Conservation (phyloP, 176 grass and related monocot genomes). For the Bolboschoenus planiculmis region DNA sequence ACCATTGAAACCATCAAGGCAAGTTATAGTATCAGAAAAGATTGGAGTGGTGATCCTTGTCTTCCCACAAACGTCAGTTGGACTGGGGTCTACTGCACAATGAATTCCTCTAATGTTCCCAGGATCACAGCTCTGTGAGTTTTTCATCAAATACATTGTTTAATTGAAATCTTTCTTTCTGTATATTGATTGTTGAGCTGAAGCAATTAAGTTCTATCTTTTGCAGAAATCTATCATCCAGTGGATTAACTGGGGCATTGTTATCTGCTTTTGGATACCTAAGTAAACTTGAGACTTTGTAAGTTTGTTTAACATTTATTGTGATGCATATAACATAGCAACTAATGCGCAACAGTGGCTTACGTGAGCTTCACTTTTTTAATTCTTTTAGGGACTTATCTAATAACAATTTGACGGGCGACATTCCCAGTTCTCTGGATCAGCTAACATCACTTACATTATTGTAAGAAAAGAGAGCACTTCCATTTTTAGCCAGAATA, state of each 20-base stretch:
- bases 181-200: too few relatives aligned
- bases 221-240: slow-evolving; percentile 27
- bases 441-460: slow-evolving; percentile 34
- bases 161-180: too few relatives aligned
- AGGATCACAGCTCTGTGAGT: slow-evolving; percentile 1
- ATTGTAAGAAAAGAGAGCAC: slow-evolving; percentile 21
- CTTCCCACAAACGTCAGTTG: neutral
- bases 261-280: slow-evolving; percentile 9
- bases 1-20: slow-evolving; percentile 10
- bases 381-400: slow-evolving; percentile 40
- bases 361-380: neutral
- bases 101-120: neutral
- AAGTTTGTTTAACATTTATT: neutral
- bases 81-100: neutral
- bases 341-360: neutral
- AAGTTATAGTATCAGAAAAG: neutral
- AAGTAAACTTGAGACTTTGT: neutral
- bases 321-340: neutral
- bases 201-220: neutral
- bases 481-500: neutral
- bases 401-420: slow-evolving; percentile 36
- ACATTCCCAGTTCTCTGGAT: slow-evolving; percentile 39
- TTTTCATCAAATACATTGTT: neutral
- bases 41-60: slow-evolving; percentile 21
- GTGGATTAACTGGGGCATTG: slow-evolving; percentile 22